Base-by-base conservation (phyloP, 129 eudicot species). In the Tagetes erecta region DNA sequence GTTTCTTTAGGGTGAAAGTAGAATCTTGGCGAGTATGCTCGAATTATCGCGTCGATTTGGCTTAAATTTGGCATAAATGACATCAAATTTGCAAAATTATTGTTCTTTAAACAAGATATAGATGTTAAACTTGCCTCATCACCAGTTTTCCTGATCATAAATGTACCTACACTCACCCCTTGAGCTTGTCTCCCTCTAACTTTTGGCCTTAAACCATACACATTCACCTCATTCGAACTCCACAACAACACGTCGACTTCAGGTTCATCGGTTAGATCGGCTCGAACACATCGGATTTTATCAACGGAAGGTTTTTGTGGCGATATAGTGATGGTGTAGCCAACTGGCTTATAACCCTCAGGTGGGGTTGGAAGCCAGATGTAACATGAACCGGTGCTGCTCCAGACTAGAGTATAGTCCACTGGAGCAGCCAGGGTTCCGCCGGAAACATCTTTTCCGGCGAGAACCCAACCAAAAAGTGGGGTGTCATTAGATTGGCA, bases 401-500 rank as follows among this genome's bases (percentile, higher is more conserved):
- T 77, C 92, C 92, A 87, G 50, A 74, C 78, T 33, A 85, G 80
- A n/a, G 89, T 83, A 67, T 88, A 88, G 74, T 88, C 93, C 2
- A 71, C 60, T 6, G 95, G 95, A 34, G 34, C 68, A 27, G 52
- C 75, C 5, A 85, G 76, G 63, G 81, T 73, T 50, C 57, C 83
- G 35, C 77, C 78, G 13, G 76, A 60, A 53, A 80, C 70, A 68
- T 87, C 86, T 85, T 77, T 88, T 39, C 82, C 90, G 14, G 77
- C 86, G 5, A 88, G 82, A 73, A 85, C 77, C 85, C 84, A 85
- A 2, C 95, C 89, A 4, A 79, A 85, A 49, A 85, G 84, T 5
- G 82, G 80, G 27, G 20, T 45, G 42, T 76, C 33, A 38, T 85
- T 85, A 13, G 89, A 36, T 75, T 85, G 89, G 70, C 78, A 59